Evolutionary conservation across 192 early-diverging fungal genomes (phyloP).

Genomic region (Podila epigama): DNA sequence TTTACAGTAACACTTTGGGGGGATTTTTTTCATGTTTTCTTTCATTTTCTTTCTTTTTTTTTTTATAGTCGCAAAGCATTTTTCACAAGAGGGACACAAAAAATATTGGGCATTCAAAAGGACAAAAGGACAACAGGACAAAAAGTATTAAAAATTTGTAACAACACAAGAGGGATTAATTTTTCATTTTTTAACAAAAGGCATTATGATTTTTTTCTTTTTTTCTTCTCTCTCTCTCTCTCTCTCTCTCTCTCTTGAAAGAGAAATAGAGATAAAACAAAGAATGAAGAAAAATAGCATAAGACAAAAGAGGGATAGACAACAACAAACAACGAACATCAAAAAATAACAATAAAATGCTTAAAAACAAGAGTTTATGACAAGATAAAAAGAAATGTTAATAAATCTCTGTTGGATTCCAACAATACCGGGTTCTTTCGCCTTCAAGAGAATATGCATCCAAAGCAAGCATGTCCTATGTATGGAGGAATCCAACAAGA

Average conservation of each 20-base stretch:
- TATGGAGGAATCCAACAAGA: neutral
- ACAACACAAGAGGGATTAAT: neutral
- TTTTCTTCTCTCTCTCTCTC: slow-evolving; percentile 1
- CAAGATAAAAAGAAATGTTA: slow-evolving; percentile 17
- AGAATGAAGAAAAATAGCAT: neutral
- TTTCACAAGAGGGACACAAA: slow-evolving; percentile 8
- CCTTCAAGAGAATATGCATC: slow-evolving; percentile 37
- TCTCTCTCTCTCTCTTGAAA: slow-evolving; percentile 11
- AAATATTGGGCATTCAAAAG: slow-evolving; percentile 6
- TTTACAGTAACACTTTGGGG: too few relatives aligned
- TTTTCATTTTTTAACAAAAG: slow-evolving; percentile 1
- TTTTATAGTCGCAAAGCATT: slow-evolving; percentile 8
- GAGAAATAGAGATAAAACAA: slow-evolving; percentile 12
- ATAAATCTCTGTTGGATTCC: slow-evolving; percentile 51
- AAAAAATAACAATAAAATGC: slow-evolving; percentile 12
- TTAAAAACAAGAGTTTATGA: slow-evolving; percentile 8
- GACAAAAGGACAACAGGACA: slow-evolving; percentile 3
- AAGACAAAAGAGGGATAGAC: slow-evolving; percentile 33
- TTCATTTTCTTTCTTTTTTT: slow-evolving; percentile 1
- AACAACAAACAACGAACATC: neutral
- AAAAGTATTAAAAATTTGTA: neutral
- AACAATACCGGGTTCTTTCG: slow-evolving; percentile 51
- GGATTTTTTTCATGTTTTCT: neutral
- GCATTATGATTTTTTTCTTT: slow-evolving; percentile 1
- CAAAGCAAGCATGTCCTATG: slow-evolving; percentile 51